phyloP scores from a whole-genome alignment of 331 rosid genomes.

The Dryas integrifolia region DNA sequence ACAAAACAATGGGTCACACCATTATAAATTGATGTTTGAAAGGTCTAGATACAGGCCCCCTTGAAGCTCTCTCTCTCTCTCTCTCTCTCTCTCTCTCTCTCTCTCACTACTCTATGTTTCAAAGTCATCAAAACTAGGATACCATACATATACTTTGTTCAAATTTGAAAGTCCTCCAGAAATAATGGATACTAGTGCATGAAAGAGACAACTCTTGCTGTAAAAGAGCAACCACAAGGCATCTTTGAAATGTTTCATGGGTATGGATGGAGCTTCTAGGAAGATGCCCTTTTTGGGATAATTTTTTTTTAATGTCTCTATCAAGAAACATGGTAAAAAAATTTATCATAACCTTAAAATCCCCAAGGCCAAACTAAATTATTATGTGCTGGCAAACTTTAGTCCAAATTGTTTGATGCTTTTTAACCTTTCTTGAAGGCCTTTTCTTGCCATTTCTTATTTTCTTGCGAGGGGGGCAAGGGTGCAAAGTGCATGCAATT shows the following conservation, averaged over 20 bases:
- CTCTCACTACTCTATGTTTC: conserved; percentile 13
- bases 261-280: conserved; percentile 49
- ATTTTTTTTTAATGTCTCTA: conserved; percentile 8
- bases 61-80: conserved; percentile 18
- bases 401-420: not conserved
- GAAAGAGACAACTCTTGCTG: conserved; percentile 34
- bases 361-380: not conserved
- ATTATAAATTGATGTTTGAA: conserved; percentile 48
- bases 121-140: conserved; percentile 40
- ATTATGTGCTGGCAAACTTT: not conserved
- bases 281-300: conserved; percentile 32
- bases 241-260: conserved; percentile 36
- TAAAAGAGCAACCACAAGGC: not conserved
- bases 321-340: conserved; percentile 22
- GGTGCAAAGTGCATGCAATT: not conserved
- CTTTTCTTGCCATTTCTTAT: not conserved
- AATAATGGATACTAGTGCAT: conserved; percentile 42
- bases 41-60: conserved; percentile 68
- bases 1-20: conserved; percentile 30
- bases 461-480: conserved; percentile 7
- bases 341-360: too few relatives aligned
- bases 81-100: not conserved
- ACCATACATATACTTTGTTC: conserved; percentile 22
- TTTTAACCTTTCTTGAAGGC: not conserved
- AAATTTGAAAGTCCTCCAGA: conserved; percentile 55